Evolutionary conservation across 192 early-diverging fungal species (phyloP).

Genomic region (Dispira parvispora): DNA sequence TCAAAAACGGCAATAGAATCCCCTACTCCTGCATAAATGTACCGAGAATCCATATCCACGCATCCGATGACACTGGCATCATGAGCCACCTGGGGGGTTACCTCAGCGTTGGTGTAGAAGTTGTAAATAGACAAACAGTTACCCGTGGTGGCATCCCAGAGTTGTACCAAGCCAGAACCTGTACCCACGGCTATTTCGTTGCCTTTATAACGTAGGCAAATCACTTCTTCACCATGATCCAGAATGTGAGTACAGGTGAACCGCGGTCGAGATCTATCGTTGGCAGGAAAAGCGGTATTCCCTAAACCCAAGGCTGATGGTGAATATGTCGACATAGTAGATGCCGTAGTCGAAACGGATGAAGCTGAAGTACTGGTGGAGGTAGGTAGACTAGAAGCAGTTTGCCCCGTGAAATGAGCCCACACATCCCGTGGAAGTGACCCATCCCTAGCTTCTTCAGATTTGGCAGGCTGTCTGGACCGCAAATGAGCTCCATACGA

Average conservation of each 20-base stretch:
- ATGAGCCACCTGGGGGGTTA: not conserved
- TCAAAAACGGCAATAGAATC: not conserved
- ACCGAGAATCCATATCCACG: not conserved
- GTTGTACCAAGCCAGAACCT: not conserved
- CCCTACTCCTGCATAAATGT: not conserved
- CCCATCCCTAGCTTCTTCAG: not conserved
- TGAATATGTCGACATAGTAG: not conserved
- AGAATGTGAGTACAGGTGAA: not conserved
- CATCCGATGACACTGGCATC: not conserved
- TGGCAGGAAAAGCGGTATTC: not conserved
- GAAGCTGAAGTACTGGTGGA: not conserved
- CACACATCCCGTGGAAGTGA: not conserved
- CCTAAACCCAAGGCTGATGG: not conserved
- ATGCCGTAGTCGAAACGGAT: not conserved
- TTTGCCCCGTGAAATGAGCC: no score
- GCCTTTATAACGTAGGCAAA: not conserved
- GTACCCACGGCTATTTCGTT: conserved; percentile 2
- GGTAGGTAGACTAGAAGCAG: not conserved
- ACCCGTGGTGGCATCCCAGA: not conserved
- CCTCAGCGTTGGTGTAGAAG: not conserved
- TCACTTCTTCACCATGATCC: not conserved
- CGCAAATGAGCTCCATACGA: not conserved
- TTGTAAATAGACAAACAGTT: not conserved
- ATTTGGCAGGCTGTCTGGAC: not conserved
- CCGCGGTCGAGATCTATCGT: not conserved